Conservation (phyloP, 2,329 filamentous ascomycete genomes). For the Blumeria hordei region DNA sequence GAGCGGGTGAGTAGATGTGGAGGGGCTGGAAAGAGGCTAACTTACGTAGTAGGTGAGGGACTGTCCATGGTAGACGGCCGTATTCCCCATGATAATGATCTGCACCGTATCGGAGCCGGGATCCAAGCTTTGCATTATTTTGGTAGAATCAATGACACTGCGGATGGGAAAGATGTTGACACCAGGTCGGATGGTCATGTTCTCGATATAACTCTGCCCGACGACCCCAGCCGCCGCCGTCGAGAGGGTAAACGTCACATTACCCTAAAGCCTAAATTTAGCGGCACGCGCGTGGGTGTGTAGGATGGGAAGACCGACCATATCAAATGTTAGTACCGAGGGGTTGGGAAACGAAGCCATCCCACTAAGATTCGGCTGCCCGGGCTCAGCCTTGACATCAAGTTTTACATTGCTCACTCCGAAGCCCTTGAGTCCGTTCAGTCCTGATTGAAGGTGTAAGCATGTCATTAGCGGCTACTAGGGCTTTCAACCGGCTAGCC, state of each 20-base stretch:
- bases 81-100: conserved; percentile 24
- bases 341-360: conserved; percentile 33
- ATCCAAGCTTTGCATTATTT: conserved; percentile 13
- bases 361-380: conserved; percentile 28
- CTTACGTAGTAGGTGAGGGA: conserved; percentile 26
- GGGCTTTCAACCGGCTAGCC: neutral
- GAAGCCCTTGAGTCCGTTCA: conserved; percentile 31
- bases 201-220: conserved; percentile 23
- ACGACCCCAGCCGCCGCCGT: conserved; percentile 18
- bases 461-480: neutral
- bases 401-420: conserved; percentile 23
- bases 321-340: conserved; percentile 27
- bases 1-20: neutral
- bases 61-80: conserved; percentile 22
- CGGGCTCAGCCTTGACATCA: conserved; percentile 16
- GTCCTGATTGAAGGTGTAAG: conserved; percentile 18
- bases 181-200: conserved; percentile 28
- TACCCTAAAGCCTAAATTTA: conserved; percentile 10
- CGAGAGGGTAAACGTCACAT: conserved; percentile 26
- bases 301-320: conserved; percentile 12
- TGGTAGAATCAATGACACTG: conserved; percentile 21
- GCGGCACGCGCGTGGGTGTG: neutral
- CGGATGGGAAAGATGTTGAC: conserved; percentile 26
- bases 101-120: conserved; percentile 22
- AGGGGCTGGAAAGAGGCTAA: neutral